These are phyloP conservation scores for Cutaneotrichosporon sp. DNA, from an alignment of 1,284 basidiomycete species.

Conservation along the genomic window DNA sequence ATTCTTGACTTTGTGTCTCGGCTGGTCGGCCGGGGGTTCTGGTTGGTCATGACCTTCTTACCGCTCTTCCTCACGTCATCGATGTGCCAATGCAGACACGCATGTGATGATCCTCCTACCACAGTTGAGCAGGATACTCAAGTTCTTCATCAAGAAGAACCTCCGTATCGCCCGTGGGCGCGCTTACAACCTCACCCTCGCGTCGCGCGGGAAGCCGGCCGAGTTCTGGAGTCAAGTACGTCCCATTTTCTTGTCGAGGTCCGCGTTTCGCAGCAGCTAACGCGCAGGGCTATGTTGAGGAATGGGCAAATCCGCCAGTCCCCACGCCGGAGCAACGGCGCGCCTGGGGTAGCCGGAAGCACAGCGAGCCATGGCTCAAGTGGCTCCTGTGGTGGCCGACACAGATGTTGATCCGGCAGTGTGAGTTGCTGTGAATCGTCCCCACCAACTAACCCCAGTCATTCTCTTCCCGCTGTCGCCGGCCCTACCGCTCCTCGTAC, in stretches of 20 bases:
- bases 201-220: constrained; percentile 67
- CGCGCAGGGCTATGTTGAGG: constrained; percentile 68
- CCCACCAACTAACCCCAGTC: constrained; percentile 49
- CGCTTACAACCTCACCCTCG: constrained; percentile 67
- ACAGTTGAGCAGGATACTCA: constrained; percentile 67
- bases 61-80: not conserved
- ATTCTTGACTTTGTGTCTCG: not conserved
- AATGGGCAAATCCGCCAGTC: constrained; percentile 68
- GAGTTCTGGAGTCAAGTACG: constrained; percentile 64
- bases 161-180: constrained; percentile 68
- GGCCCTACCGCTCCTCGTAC: constrained; percentile 65
- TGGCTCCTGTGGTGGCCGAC: constrained; percentile 55
- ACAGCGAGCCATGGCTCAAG: constrained; percentile 35
- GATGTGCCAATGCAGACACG: too few relatives aligned
- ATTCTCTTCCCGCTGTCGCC: constrained; percentile 61
- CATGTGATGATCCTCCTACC: constrained; percentile 64
- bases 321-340: constrained; percentile 27
- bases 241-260: too few relatives aligned
- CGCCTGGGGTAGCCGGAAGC: constrained; percentile 20
- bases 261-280: not conserved
- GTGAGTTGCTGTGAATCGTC: constrained; percentile 39
- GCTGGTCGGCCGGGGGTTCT: too few relatives aligned
- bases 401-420: constrained; percentile 54
- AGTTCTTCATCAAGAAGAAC: constrained; percentile 73
- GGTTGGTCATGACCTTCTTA: too few relatives aligned